Evolutionary conservation across 2,329 filamentous ascomycete genomes (phyloP).

Genomic region (Trichoderma hamatum): DNA sequence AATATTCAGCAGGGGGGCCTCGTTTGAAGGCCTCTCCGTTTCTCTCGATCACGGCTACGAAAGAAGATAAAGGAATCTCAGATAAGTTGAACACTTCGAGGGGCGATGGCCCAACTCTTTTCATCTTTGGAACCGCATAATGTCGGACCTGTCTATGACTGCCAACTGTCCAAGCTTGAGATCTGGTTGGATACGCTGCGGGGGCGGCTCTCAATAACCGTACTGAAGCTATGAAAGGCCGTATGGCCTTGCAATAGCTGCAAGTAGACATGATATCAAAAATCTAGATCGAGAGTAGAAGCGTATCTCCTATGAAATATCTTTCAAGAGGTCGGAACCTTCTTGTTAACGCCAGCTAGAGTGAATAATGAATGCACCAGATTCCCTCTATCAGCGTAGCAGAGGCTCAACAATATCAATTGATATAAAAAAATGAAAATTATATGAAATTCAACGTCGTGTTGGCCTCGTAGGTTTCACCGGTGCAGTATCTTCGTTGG

Average conservation of each 20-base stretch:
- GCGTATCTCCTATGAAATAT: background rate
- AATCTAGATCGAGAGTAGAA: background rate
- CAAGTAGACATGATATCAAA: constrained; percentile 3
- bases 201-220: background rate
- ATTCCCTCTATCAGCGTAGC: too few species aligned
- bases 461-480: background rate
- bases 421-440: too few species aligned
- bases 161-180: background rate
- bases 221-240: background rate
- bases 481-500: background rate
- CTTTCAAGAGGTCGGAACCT: too few species aligned
- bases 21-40: constrained; percentile 29
- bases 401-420: background rate
- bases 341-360: too few species aligned
- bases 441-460: background rate
- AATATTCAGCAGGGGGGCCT: constrained; percentile 34
- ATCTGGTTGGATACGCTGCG: background rate
- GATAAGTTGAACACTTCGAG: constrained; percentile 32
- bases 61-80: constrained; percentile 31
- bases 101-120: constrained; percentile 6
- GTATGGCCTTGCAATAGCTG: background rate
- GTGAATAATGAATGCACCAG: background rate
- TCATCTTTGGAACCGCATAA: constrained; percentile 23
- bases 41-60: constrained; percentile 31
- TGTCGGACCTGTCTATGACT: background rate